Evolutionary conservation across 306 rosid genomes (phyloP).

Genomic region (Neltuma alba): DNA sequence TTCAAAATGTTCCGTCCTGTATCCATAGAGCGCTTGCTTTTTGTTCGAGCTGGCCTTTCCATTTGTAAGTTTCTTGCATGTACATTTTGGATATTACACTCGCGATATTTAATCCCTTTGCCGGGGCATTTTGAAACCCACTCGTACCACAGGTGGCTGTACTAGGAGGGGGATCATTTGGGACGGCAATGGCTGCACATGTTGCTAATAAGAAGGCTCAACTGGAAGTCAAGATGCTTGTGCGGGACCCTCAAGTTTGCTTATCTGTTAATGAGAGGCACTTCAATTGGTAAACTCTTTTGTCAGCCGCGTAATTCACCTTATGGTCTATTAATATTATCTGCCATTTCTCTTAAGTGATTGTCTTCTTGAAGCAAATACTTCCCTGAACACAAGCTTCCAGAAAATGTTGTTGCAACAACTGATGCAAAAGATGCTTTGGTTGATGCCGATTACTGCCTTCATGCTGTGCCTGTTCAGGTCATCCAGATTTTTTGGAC

Average conservation of each 20-base stretch:
- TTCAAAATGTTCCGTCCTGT: background rate
- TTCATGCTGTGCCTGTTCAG: conserved; percentile 98
- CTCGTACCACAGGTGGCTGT: conserved; percentile 68
- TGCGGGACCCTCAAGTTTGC: conserved; percentile 87
- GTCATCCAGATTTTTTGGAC: conserved; percentile 39
- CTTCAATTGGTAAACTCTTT: conserved; percentile 56
- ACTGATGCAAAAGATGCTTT: conserved; percentile 85
- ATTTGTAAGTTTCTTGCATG: background rate
- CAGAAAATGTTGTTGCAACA: conserved; percentile 81
- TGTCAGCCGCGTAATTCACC: conserved; percentile 17
- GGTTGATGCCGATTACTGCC: conserved; percentile 74
- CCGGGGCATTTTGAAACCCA: conserved; percentile 5
- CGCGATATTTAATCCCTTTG: background rate
- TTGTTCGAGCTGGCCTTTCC: background rate
- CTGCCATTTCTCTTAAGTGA: conserved; percentile 13
- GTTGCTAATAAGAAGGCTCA: conserved; percentile 77
- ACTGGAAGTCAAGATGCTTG: conserved; percentile 81
- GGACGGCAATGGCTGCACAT: conserved; percentile 97
- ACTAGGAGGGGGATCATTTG: conserved; percentile 98
- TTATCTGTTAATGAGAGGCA: conserved; percentile 67
- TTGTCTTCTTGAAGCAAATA: conserved; percentile 59
- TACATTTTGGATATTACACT: background rate
- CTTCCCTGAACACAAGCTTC: conserved; percentile 78
- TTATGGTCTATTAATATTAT: conserved; percentile 3
- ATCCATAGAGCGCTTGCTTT: background rate